A percentile compares a stretch with the other conserved stretches of the same genome.
Evolutionary conservation across 2,329 filamentous ascomycete genomes (phyloP).

Genomic region (Zalaria obscura): DNA sequence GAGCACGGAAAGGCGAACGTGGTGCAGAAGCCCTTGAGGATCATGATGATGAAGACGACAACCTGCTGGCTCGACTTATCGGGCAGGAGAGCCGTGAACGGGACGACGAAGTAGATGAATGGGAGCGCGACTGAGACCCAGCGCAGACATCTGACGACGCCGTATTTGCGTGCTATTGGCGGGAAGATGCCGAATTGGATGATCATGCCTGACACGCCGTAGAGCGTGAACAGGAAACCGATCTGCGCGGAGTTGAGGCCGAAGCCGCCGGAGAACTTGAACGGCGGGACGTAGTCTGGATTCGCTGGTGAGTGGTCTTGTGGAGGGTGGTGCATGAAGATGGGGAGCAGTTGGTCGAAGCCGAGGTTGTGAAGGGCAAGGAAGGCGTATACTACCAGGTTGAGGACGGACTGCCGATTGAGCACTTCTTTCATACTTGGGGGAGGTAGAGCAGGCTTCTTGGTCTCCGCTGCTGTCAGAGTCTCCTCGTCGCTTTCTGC

Average conservation of each 20-base stretch:
- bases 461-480: conserved; percentile 3
- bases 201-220: conserved; percentile 64
- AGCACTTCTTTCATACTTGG: conserved; percentile 51
- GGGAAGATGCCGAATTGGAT: conserved; percentile 83
- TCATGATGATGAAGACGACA: conserved; percentile 51
- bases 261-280: conserved; percentile 74
- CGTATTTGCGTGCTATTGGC: conserved; percentile 54
- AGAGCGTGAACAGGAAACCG: conserved; percentile 72
- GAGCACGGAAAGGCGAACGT: conserved; percentile 83
- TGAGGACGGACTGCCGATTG: conserved; percentile 57
- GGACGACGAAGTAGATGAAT: conserved; percentile 64
- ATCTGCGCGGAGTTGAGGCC: conserved; percentile 60
- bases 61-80: conserved; percentile 38
- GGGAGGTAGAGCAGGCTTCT: conserved; percentile 11
- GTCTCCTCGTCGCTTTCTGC: conserved; percentile 4
- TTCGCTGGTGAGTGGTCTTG: conserved; percentile 36
- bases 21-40: conserved; percentile 58
- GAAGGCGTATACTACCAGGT: conserved; percentile 64
- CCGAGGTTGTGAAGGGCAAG: conserved; percentile 71
- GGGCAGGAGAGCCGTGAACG: conserved; percentile 57
- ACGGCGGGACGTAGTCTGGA: conserved; percentile 49
- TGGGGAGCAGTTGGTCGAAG: conserved; percentile 76
- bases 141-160: conserved; percentile 60
- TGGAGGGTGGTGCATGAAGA: conserved; percentile 68
- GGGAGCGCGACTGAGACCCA: conserved; percentile 55